Evolutionary conservation across 164 flowering plant species (phyloP), one percentile per base, ranked within the genome.

Genomic region (Dillenia turbinata): DNA sequence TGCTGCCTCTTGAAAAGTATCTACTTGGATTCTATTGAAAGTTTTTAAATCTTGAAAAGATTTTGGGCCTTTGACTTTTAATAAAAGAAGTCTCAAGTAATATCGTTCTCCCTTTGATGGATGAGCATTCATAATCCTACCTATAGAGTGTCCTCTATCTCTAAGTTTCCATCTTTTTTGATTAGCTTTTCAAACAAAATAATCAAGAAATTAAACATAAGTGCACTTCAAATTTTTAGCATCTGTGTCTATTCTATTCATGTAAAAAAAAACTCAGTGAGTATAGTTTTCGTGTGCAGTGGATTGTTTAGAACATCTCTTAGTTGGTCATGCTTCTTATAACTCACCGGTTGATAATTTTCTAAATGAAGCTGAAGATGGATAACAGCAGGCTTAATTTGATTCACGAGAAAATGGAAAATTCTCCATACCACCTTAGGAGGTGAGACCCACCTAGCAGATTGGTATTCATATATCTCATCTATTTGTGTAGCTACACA

Each of bases 381-480:
- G 0, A 2, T 22, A 1, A 67, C 56, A 5, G 47, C 6, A 19
- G 62, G 64, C 9, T 54, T 40, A 8, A 66, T 62, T 43, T 59
- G 26, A 16, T 58, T 62, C 1, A 70, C 0, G 0, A 16, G 2
- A 49, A 66, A 62, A 13, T 24, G 14, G 44, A 9, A 63, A 12
- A 63, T 58, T 26, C 64, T 53, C 68, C 58, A 67, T 0, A 54
- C 10, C 0, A 54, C 61, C 19, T 67, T 57, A 47, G 16, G 49
- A 12, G 68, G 51, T 12, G 15, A 52, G 6, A 72, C 56, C 65
- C 75, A 72, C 3, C 61, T 44, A 2, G 65, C 68, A 54, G 22
- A 24, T 44, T 54, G 57, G 45, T 13, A 72, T 45, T 72, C 11
- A 33, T 55, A 2, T 0, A 72, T 72, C 48, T 68, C 68, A 63